Evolutionary conservation across 331 rosid genomes (phyloP), one percentile per base, ranked within the genome.

Genomic region (Pyracantha coccinea): DNA sequence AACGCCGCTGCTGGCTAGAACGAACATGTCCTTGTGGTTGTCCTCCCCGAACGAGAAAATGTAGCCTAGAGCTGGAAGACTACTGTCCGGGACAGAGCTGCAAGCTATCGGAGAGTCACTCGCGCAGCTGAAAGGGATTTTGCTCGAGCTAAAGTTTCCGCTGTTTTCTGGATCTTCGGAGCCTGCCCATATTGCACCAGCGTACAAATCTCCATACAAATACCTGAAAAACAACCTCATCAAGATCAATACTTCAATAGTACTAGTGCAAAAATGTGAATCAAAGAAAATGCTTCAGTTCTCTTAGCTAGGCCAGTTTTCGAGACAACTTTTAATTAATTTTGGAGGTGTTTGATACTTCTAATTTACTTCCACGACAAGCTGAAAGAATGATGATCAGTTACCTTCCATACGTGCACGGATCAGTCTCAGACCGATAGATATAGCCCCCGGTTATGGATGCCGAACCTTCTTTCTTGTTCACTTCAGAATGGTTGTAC

Each of bases 351-450:
- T 33, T 3, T 21, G 62, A 57, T 57, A 28, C 29, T 28, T 28
- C 3, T 28, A 52, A 16, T 16, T 16, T 52, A 52, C 20, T 24
- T 61, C 2, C 2, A 8, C 21, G n/a, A 17, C 45, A 9, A 5
- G 5, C 10, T 5, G 25, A 54, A 21, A 11, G 20, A 20, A 59
- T 28, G 20, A 8, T 19, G 16, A 11, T 38, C 13, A 23, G 70
- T 65, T 86, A 93, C 98, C 98, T 89, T 84, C 96, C 98, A 74
- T 84, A 84, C 90, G 78, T 84, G 88, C 98, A 93, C 25, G 98
- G 94, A 80, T 93, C 98, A 31, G 92, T 88, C 74, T 4, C 76
- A 21, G 97, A 86, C 29, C 98, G 92, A 79, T 91, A 91, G 85
- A 85, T 75, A 72, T 91, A 93, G 29, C 98, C 98, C 15, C 97